phyloP scores from a whole-genome alignment of 1,139 yeast species.

The Lodderomyces parapsilosis region DNA sequence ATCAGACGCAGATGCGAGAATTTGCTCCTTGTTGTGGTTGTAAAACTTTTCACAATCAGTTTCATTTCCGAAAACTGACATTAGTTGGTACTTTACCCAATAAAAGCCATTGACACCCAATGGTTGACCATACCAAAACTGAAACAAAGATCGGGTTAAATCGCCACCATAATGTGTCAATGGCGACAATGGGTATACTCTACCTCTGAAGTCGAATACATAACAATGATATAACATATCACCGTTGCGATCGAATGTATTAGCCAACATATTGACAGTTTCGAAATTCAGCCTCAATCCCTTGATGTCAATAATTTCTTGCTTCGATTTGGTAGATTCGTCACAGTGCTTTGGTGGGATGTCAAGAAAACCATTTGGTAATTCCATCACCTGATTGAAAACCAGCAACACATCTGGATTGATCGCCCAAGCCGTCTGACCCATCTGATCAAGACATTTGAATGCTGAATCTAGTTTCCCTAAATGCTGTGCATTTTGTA shows the following conservation, averaged over 20 bases:
- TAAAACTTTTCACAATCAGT: constrained; percentile 29
- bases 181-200: constrained; percentile 41
- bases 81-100: constrained; percentile 45
- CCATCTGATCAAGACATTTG: constrained; percentile 29
- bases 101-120: constrained; percentile 34
- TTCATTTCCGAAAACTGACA: constrained; percentile 35
- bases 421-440: constrained; percentile 38
- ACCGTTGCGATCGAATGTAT: constrained; percentile 31
- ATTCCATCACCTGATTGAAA: constrained; percentile 23
- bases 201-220: constrained; percentile 41
- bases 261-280: constrained; percentile 22
- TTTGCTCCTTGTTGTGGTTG: constrained; percentile 20
- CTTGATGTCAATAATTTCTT: constrained; percentile 15
- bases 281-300: constrained; percentile 24
- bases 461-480: constrained; percentile 37
- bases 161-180: constrained; percentile 41
- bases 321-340: not conserved
- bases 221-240: constrained; percentile 43
- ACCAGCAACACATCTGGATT: constrained; percentile 25
- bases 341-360: constrained; percentile 22
- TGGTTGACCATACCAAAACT: constrained; percentile 40
- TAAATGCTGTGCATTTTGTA: constrained; percentile 26
- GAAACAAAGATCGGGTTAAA: constrained; percentile 30
- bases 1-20: constrained; percentile 27
- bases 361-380: constrained; percentile 25